These are phyloP conservation scores for Trichosanthes truncata DNA, from an alignment of 306 rosid genomes.

Conservation along the genomic window DNA sequence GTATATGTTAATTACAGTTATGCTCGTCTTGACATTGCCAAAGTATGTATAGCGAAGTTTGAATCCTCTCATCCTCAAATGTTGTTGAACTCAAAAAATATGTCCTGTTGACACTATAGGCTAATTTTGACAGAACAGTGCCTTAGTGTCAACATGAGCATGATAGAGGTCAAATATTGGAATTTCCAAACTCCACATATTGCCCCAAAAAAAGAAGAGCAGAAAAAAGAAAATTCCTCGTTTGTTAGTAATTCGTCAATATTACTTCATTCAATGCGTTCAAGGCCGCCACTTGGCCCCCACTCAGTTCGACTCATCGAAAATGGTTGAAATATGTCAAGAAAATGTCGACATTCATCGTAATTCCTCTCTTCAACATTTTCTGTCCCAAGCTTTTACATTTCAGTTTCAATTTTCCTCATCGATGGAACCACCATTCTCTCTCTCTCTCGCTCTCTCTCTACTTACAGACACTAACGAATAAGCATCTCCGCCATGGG, in stretches of 20 bases:
- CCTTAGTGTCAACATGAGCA: neutral
- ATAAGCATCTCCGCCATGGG: neutral
- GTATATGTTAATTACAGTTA: no score
- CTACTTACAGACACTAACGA: neutral
- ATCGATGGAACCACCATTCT: neutral
- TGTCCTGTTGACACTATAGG: no score
- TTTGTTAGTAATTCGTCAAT: neutral
- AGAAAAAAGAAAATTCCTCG: neutral
- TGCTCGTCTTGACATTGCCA: no score
- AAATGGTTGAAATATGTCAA: slow-evolving; percentile 14
- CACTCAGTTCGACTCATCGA: neutral
- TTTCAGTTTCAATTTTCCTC: neutral
- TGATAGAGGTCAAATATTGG: no score
- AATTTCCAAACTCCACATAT: no score
- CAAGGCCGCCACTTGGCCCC: neutral
- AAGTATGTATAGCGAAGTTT: no score
- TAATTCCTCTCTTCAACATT: neutral
- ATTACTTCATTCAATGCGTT: neutral
- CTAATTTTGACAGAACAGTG: neutral
- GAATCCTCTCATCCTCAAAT: no score
- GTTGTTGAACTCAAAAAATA: no score
- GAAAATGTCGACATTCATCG: slow-evolving; percentile 48
- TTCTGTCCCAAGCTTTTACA: neutral
- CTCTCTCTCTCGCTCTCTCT: neutral
- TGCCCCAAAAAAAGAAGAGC: no score